Percentiles rank a stretch among this genome's conserved stretches.
phyloP scores from a whole-genome alignment of 106 monocot species.

The Dactylorhiza incarnata region DNA sequence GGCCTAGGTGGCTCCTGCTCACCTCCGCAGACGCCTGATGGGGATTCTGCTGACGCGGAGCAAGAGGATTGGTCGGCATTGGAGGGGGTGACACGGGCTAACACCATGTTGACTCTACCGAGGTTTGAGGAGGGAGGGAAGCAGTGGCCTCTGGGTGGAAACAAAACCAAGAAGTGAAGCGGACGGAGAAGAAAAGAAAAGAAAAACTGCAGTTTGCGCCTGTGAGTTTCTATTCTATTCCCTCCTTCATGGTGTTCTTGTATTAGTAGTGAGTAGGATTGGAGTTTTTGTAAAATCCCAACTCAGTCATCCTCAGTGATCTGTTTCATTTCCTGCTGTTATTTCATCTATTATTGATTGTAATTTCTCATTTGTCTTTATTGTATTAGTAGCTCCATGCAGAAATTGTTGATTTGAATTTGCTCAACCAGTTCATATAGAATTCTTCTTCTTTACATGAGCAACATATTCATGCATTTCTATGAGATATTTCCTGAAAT shows the following conservation, averaged over 20 bases:
- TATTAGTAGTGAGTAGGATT: conserved; percentile 11
- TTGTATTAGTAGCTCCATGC: not conserved
- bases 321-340: not conserved
- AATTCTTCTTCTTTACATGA: not conserved
- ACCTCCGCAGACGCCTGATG: not conserved
- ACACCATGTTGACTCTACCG: conserved; percentile 22
- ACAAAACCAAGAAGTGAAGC: conserved; percentile 2
- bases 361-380: not conserved
- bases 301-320: not conserved
- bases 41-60: not conserved
- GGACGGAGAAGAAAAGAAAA: too few relatives aligned
- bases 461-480: too few relatives aligned
- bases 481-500: too few relatives aligned
- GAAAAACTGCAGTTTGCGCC: too few relatives aligned
- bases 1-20: not conserved
- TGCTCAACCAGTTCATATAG: not conserved
- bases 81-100: conserved; percentile 20
- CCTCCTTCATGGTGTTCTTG: not conserved
- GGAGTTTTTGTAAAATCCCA: conserved; percentile 24
- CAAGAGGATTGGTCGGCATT: conserved; percentile 22
- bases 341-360: not conserved
- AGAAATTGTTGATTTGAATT: not conserved
- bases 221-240: not conserved
- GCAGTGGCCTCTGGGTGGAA: not conserved
- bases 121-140: conserved; percentile 21